Evolutionary conservation across 495 filamentous ascomycete species (phyloP).

Genomic region (Oidiodendron maius): DNA sequence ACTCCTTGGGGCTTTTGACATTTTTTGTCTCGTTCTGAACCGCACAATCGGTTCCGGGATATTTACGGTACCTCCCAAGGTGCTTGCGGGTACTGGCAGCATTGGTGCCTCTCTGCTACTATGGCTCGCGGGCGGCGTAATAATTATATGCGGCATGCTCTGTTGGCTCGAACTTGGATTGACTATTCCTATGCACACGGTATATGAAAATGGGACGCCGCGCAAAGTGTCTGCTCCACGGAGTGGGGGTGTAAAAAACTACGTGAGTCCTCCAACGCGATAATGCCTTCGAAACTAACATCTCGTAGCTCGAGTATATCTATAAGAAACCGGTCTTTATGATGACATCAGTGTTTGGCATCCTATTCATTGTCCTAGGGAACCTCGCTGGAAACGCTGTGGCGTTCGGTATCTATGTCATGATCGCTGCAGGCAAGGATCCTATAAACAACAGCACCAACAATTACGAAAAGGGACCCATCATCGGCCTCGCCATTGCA

Average conservation of each 20-base stretch:
- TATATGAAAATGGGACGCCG: too few relatives aligned
- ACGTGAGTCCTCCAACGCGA: too few relatives aligned
- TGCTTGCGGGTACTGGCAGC: conserved; percentile 12
- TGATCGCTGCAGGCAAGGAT: conserved; percentile 26
- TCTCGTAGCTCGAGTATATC: not conserved
- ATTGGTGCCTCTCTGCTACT: conserved; percentile 11
- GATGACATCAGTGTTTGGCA: conserved; percentile 39
- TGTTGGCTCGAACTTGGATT: conserved; percentile 8
- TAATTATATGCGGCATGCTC: conserved; percentile 6
- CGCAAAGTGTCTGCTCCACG: too few relatives aligned
- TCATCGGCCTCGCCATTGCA: conserved; percentile 37
- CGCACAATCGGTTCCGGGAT: conserved; percentile 18
- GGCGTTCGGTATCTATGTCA: conserved; percentile 30
- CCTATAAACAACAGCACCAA: too few relatives aligned
- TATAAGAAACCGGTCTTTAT: conserved; percentile 18
- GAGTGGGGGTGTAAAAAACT: too few relatives aligned
- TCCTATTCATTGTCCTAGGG: conserved; percentile 43
- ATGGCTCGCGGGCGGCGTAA: conserved; percentile 10
- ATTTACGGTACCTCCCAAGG: conserved; percentile 9
- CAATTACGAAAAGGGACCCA: conserved; percentile 4
- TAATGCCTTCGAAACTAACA: too few relatives aligned
- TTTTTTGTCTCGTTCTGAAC: conserved; percentile 11
- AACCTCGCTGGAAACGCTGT: conserved; percentile 44
- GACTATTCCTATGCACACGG: conserved; percentile 14
- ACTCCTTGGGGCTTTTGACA: not conserved